phyloP scores from a whole-genome alignment of 1,284 basidiomycete genomes.

The Caloboletus firmus region DNA sequence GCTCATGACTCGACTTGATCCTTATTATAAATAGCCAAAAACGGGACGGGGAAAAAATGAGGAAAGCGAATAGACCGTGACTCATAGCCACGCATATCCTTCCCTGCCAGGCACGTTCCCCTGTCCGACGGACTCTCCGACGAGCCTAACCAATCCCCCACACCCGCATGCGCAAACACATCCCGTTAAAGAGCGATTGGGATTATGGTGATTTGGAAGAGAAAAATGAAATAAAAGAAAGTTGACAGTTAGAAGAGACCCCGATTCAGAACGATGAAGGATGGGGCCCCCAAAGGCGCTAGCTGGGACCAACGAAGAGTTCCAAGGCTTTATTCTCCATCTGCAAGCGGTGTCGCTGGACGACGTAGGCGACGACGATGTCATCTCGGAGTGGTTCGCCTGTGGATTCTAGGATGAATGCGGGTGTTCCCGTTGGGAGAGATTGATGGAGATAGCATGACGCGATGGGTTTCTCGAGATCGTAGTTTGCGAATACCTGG shows the following conservation, averaged over 20 bases:
- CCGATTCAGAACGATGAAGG: not conserved
- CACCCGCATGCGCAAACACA: not conserved
- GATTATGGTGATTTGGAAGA: not conserved
- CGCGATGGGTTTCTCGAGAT: slow-evolving; percentile 26
- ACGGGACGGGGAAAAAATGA: too few species aligned
- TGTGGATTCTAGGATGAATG: slow-evolving; percentile 22
- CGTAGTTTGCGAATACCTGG: slow-evolving; percentile 26
- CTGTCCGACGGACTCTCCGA: too few species aligned
- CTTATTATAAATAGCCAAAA: too few species aligned
- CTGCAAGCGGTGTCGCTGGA: slow-evolving; percentile 28
- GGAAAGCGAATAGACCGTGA: too few species aligned
- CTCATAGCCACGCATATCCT: too few species aligned
- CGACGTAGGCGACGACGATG: slow-evolving; percentile 29
- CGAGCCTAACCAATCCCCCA: too few species aligned
- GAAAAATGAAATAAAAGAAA: too few species aligned
- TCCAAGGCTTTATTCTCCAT: slow-evolving; percentile 28
- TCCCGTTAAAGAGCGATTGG: not conserved
- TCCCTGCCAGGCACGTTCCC: too few species aligned
- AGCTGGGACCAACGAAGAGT: slow-evolving; percentile 24
- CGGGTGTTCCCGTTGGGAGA: slow-evolving; percentile 14
- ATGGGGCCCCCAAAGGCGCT: not conserved
- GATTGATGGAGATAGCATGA: slow-evolving; percentile 21
- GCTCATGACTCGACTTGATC: too few species aligned
- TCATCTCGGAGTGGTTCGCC: slow-evolving; percentile 32
- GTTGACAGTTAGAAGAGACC: too few species aligned